A percentile compares a stretch with the other conserved stretches of the same genome.
Evolutionary conservation across 225 moss, liverwort and hornwort species (phyloP).

Genomic region (Pseudisothecium myosuroides): DNA sequence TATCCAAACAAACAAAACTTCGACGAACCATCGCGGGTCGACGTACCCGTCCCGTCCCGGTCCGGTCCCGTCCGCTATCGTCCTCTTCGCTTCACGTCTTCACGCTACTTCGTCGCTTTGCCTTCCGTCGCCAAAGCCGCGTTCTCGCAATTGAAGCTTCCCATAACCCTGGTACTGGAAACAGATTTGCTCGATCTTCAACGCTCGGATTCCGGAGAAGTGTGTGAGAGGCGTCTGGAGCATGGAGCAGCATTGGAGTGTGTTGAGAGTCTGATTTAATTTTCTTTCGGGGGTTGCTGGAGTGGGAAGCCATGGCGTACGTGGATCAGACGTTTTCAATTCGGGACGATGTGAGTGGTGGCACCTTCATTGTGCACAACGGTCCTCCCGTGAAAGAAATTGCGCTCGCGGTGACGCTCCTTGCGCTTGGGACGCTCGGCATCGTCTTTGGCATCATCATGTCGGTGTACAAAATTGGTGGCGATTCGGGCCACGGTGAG

Average conservation of each 20-base stretch:
- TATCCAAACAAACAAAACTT: not conserved
- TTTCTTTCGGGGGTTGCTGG: not conserved
- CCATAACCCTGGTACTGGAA: not conserved
- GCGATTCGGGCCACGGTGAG: slow-evolving; percentile 81
- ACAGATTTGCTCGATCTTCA: not conserved
- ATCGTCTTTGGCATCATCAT: slow-evolving; percentile 64
- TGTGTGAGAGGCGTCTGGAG: not conserved
- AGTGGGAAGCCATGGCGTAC: slow-evolving; percentile 53
- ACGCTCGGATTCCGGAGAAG: not conserved
- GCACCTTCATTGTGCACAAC: slow-evolving; percentile 89
- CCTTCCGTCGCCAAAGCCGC: not conserved
- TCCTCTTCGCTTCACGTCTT: not conserved
- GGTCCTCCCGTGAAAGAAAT: slow-evolving; percentile 93
- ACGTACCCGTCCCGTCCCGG: not conserved
- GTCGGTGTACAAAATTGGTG: slow-evolving; percentile 67
- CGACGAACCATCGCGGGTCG: not conserved
- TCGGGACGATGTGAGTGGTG: slow-evolving; percentile 76
- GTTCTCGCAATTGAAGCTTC: not conserved
- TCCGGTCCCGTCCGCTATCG: not conserved
- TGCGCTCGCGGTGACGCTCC: slow-evolving; percentile 68
- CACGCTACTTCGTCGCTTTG: not conserved
- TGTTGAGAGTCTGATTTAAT: not conserved
- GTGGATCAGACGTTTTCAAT: slow-evolving; percentile 92
- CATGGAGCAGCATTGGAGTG: not conserved
- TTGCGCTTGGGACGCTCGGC: slow-evolving; percentile 63